Evolutionary conservation across 768 basidiomycete species (phyloP).

Genomic region (Lanmaoa rubissima): DNA sequence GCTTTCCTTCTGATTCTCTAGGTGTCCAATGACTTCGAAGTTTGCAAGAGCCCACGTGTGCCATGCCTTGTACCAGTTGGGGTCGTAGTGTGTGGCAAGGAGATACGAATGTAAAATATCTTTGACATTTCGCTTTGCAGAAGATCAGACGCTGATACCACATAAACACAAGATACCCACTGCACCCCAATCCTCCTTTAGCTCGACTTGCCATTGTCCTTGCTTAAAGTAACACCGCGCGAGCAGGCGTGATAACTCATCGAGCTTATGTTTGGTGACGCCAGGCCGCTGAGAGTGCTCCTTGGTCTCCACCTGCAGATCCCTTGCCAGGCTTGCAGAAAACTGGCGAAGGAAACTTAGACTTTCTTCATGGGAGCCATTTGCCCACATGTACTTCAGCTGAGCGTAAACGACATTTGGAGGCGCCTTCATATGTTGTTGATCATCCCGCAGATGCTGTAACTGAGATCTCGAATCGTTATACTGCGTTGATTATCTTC

Average conservation of each 20-base stretch:
- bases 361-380: slow-evolving; percentile 72
- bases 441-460: slow-evolving; percentile 50
- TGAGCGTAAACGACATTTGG: slow-evolving; percentile 97
- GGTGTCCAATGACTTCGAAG: slow-evolving; percentile 84
- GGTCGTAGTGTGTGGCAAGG: slow-evolving; percentile 87
- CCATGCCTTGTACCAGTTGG: slow-evolving; percentile 99
- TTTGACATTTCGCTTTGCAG: slow-evolving; percentile 64
- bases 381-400: slow-evolving; percentile 94
- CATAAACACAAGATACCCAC: slow-evolving; percentile 44
- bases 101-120: slow-evolving; percentile 84
- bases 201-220: slow-evolving; percentile 88
- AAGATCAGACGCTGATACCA: slow-evolving; percentile 10
- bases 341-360: slow-evolving; percentile 83
- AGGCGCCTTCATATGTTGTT: slow-evolving; percentile 68
- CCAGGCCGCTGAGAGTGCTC: slow-evolving; percentile 50
- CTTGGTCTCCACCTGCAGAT: slow-evolving; percentile 62
- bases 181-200: slow-evolving; percentile 75
- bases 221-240: slow-evolving; percentile 96
- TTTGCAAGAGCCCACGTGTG: slow-evolving; percentile 98
- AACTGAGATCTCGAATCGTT: slow-evolving; percentile 25
- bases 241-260: slow-evolving; percentile 79
- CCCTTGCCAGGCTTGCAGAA: slow-evolving; percentile 68
- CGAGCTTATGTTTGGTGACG: slow-evolving; percentile 57
- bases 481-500: not conserved
- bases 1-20: slow-evolving; percentile 65